Percentiles rank a stretch among this genome's conserved stretches.
Conservation (phyloP, 805 yeast genomes). For the Monosporozyma servazzii region DNA sequence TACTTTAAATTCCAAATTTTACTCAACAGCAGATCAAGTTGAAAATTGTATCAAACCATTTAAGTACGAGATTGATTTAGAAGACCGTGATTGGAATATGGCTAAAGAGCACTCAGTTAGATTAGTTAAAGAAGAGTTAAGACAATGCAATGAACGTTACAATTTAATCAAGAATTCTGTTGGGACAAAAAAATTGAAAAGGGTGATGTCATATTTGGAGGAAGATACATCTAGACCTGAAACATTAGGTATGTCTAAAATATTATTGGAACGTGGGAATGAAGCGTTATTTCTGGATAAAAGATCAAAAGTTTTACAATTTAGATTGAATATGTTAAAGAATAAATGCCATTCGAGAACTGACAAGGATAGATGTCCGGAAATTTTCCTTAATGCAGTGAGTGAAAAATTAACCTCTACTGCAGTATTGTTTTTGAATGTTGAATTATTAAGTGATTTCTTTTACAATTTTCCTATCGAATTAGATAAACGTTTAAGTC, state of each 20-base stretch:
- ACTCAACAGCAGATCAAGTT: constrained; percentile 94
- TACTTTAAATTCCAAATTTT: constrained; percentile 69
- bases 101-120: constrained; percentile 71
- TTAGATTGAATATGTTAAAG: constrained; percentile 69
- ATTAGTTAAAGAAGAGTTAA: constrained; percentile 72
- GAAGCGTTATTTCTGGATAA: constrained; percentile 75
- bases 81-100: constrained; percentile 84
- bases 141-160: constrained; percentile 66
- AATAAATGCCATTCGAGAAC: constrained; percentile 69
- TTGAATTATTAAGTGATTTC: constrained; percentile 87
- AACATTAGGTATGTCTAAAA: constrained; percentile 75
- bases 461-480: constrained; percentile 95
- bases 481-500: constrained; percentile 61
- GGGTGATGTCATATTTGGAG: constrained; percentile 66
- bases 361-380: constrained; percentile 88
- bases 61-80: constrained; percentile 93
- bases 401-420: constrained; percentile 88
- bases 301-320: constrained; percentile 55
- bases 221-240: constrained; percentile 39
- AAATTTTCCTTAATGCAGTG: constrained; percentile 83
- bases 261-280: constrained; percentile 65
- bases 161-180: constrained; percentile 52
- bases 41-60: constrained; percentile 97
- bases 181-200: constrained; percentile 77
- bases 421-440: constrained; percentile 85